Conservation (phyloP, 2,329 filamentous ascomycete genomes). For the Waltergamsia citrina region DNA sequence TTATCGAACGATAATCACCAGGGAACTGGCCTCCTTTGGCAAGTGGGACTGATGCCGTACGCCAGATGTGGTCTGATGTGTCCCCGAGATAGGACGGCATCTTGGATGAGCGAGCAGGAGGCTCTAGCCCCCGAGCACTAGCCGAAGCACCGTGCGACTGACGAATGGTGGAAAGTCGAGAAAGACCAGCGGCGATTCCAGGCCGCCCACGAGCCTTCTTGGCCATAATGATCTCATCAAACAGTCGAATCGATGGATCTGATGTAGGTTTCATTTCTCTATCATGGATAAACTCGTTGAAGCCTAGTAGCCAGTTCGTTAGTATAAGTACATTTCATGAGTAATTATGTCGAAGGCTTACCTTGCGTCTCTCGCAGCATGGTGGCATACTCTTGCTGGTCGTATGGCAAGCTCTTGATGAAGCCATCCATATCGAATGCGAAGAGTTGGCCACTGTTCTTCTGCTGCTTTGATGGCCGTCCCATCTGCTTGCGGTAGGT, state of each 20-base stretch:
- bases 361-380: slow-evolving; percentile 61
- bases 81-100: slow-evolving; percentile 57
- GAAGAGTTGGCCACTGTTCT: slow-evolving; percentile 48
- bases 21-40: slow-evolving; percentile 49
- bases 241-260: slow-evolving; percentile 61
- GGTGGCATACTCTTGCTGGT: slow-evolving; percentile 53
- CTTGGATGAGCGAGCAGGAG: slow-evolving; percentile 28
- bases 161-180: slow-evolving; percentile 49
- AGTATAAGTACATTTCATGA: slow-evolving; percentile 1
- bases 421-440: slow-evolving; percentile 59
- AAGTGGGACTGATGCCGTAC: slow-evolving; percentile 52
- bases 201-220: slow-evolving; percentile 61
- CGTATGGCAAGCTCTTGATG: slow-evolving; percentile 53
- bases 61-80: slow-evolving; percentile 71
- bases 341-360: too few relatives aligned
- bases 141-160: slow-evolving; percentile 42
- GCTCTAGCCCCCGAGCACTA: slow-evolving; percentile 24
- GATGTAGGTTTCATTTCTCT: slow-evolving; percentile 56
- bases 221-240: slow-evolving; percentile 76
- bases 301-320: slow-evolving; percentile 21
- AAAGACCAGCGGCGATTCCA: slow-evolving; percentile 55
- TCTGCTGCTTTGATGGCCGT: slow-evolving; percentile 51
- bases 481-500: slow-evolving; percentile 56
- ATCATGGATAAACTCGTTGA: slow-evolving; percentile 80
- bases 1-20: slow-evolving; percentile 50